These are phyloP conservation scores for Verruconis gallopava DNA, from an alignment of 2,329 filamentous ascomycete species.

Conservation along the genomic window DNA sequence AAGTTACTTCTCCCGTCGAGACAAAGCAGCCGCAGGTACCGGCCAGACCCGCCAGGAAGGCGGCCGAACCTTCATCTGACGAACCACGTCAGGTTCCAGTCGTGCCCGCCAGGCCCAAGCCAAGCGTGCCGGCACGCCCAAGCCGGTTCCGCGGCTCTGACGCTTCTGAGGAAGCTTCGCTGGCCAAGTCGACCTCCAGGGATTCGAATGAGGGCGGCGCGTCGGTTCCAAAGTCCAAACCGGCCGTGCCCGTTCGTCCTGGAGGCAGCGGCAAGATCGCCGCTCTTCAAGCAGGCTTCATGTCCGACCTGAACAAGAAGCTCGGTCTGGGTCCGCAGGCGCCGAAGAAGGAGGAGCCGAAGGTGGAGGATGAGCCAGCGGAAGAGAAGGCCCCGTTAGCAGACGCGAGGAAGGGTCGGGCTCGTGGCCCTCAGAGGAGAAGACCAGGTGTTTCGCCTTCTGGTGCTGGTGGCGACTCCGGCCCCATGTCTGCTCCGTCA, in stretches of 20 bases:
- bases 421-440: slow-evolving; percentile 72
- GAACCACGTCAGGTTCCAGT: slow-evolving; percentile 37
- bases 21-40: slow-evolving; percentile 17
- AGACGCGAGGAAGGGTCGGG: slow-evolving; percentile 83
- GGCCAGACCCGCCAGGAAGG: slow-evolving; percentile 22
- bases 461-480: slow-evolving; percentile 23
- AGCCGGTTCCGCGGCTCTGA: slow-evolving; percentile 35
- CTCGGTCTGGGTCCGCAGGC: slow-evolving; percentile 74
- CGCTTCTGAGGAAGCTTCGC: slow-evolving; percentile 16
- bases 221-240: slow-evolving; percentile 56
- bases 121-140: slow-evolving; percentile 47
- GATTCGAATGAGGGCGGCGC: slow-evolving; percentile 26
- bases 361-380: slow-evolving; percentile 36
- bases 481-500: slow-evolving; percentile 39
- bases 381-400: slow-evolving; percentile 65
- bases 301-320: slow-evolving; percentile 85
- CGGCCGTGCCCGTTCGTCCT: slow-evolving; percentile 62
- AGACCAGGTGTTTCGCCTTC: slow-evolving; percentile 50
- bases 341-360: slow-evolving; percentile 52
- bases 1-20: slow-evolving; percentile 2
- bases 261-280: slow-evolving; percentile 73
- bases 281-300: slow-evolving; percentile 77
- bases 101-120: slow-evolving; percentile 49
- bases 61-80: slow-evolving; percentile 28
- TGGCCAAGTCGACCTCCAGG: slow-evolving; percentile 23